These are phyloP conservation scores for Poterioochromonas sp. DNA, from an alignment of 352 stramenopile genomes.

Conservation along the genomic window DNA sequence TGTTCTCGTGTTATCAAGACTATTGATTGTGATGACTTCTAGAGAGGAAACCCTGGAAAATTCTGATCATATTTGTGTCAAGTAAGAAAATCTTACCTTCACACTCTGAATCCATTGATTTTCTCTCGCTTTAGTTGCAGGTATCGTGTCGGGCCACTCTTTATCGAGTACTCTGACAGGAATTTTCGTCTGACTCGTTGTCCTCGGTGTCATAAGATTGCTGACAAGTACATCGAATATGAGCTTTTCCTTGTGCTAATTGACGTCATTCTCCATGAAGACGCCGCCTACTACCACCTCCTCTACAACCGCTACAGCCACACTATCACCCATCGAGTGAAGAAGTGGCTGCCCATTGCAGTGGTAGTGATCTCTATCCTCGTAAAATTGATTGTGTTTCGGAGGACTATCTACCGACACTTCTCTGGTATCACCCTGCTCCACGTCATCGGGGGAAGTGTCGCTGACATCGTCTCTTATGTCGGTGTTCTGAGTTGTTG, in stretches of 20 bases:
- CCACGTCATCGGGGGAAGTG: too few relatives aligned
- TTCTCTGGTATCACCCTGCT: too few relatives aligned
- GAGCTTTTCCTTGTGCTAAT: slow-evolving; percentile 23
- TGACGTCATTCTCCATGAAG: slow-evolving; percentile 6
- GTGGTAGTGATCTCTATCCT: neutral
- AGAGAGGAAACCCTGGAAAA: too few relatives aligned
- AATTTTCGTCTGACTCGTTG: neutral
- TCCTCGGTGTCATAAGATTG: neutral
- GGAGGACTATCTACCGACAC: neutral
- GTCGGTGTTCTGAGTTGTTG: too few relatives aligned
- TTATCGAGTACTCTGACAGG: neutral
- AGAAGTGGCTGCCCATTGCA: neutral
- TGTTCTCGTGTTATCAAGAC: too few relatives aligned
- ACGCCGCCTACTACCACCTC: neutral
- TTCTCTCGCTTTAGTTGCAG: slow-evolving; percentile 12
- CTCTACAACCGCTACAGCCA: neutral
- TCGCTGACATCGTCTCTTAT: too few relatives aligned
- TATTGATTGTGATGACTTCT: too few relatives aligned
- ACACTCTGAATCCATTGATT: too few relatives aligned
- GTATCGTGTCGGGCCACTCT: neutral
- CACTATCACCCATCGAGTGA: neutral
- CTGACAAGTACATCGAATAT: slow-evolving; percentile 33
- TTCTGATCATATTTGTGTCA: too few relatives aligned
- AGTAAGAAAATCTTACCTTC: too few relatives aligned
- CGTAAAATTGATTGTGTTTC: neutral